Conservation (phyloP, 2,329 filamentous ascomycete genomes). For the Lecanicillium sp. region DNA sequence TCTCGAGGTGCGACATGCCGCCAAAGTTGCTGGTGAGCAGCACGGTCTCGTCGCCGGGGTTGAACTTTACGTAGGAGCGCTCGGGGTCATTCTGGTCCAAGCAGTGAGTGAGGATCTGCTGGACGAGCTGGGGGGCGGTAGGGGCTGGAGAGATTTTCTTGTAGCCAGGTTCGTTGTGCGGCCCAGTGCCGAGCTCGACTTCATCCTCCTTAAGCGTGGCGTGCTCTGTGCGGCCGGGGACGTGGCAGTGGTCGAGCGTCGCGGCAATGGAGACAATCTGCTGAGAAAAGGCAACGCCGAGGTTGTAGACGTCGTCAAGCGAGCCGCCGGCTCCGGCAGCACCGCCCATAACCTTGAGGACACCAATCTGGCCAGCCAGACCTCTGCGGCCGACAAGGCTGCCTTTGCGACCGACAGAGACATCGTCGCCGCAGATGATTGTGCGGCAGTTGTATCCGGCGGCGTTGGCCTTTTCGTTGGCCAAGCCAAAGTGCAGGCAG, state of each 20-base stretch:
- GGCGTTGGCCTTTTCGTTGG: slow-evolving; percentile 49
- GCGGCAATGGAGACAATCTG: slow-evolving; percentile 51
- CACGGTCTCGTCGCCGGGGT: slow-evolving; percentile 37
- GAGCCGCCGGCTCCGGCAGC: slow-evolving; percentile 38
- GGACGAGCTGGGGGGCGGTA: slow-evolving; percentile 39
- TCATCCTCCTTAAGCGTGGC: slow-evolving; percentile 40
- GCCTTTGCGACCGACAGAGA: slow-evolving; percentile 51
- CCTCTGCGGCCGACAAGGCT: slow-evolving; percentile 54
- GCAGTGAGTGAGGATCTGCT: slow-evolving; percentile 51
- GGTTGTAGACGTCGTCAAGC: slow-evolving; percentile 41
- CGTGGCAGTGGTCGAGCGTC: slow-evolving; percentile 54
- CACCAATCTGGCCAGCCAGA: slow-evolving; percentile 52
- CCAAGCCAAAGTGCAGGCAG: slow-evolving; percentile 54
- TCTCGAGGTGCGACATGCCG: slow-evolving; percentile 49
- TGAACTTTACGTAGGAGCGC: slow-evolving; percentile 42
- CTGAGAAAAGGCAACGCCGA: slow-evolving; percentile 40
- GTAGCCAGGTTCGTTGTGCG: slow-evolving; percentile 59
- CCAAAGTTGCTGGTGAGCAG: slow-evolving; percentile 53
- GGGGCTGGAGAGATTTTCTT: slow-evolving; percentile 46
- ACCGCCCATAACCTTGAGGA: slow-evolving; percentile 50
- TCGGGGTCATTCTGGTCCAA: slow-evolving; percentile 48
- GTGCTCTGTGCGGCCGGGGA: slow-evolving; percentile 43
- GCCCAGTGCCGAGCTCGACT: slow-evolving; percentile 58
- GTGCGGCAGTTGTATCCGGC: slow-evolving; percentile 46
- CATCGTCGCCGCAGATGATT: slow-evolving; percentile 57